These are phyloP conservation scores for Phylloboletellus chloephorus DNA, from an alignment of 1,284 basidiomycete species.

Conservation along the genomic window DNA sequence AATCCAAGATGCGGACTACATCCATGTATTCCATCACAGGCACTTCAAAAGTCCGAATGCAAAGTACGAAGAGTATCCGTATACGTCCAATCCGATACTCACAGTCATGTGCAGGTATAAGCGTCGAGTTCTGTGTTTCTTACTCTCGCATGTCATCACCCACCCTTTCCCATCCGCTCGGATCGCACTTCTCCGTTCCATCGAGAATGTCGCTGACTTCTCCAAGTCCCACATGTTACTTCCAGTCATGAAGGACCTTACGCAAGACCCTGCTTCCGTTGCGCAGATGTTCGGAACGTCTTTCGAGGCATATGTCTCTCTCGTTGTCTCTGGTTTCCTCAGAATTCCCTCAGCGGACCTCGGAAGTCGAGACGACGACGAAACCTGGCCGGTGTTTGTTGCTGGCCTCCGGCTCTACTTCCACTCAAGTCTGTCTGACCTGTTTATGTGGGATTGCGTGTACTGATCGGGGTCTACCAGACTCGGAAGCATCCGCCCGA, in stretches of 20 bases:
- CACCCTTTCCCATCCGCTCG: slow-evolving; percentile 51
- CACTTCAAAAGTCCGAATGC: slow-evolving; percentile 44
- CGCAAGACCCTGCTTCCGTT: slow-evolving; percentile 24
- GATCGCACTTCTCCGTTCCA: slow-evolving; percentile 52
- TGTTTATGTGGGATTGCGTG: background rate
- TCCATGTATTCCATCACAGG: slow-evolving; percentile 61
- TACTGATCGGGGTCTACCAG: slow-evolving; percentile 21
- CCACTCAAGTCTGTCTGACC: slow-evolving; percentile 37
- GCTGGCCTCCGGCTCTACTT: slow-evolving; percentile 43
- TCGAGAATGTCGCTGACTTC: slow-evolving; percentile 58
- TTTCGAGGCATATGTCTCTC: slow-evolving; percentile 41
- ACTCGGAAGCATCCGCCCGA: slow-evolving; percentile 30
- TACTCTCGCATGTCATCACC: slow-evolving; percentile 77
- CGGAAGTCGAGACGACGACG: slow-evolving; percentile 33
- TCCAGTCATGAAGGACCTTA: slow-evolving; percentile 51
- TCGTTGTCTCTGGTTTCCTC: slow-evolving; percentile 57
- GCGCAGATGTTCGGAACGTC: slow-evolving; percentile 22
- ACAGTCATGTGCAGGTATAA: slow-evolving; percentile 53
- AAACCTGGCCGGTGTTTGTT: slow-evolving; percentile 47
- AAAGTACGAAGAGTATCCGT: slow-evolving; percentile 41
- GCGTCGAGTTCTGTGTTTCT: slow-evolving; percentile 69
- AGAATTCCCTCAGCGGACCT: slow-evolving; percentile 40
- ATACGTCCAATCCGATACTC: slow-evolving; percentile 5
- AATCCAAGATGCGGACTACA: slow-evolving; percentile 60
- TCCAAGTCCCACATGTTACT: slow-evolving; percentile 62